Conservation (phyloP, 164 flowering plant genomes). For the Echeveria elegans region DNA sequence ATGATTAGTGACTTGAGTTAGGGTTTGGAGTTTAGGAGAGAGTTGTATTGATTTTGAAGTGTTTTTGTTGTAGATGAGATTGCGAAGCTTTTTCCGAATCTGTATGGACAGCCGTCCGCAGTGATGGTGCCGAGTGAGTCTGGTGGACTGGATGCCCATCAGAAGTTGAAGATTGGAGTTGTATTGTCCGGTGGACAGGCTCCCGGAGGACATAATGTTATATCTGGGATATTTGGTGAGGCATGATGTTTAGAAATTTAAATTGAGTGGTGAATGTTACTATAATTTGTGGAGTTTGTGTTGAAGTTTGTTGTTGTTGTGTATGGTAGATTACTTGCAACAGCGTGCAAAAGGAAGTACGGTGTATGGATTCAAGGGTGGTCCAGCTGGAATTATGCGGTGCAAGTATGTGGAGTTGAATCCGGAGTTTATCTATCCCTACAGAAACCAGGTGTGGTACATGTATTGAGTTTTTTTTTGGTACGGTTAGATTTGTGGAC, state of each 20-base stretch:
- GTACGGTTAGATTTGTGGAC: background rate
- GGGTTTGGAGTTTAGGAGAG: background rate
- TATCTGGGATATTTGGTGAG: slow-evolving; percentile 81
- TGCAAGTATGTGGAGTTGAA: slow-evolving; percentile 72
- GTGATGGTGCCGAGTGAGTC: slow-evolving; percentile 44
- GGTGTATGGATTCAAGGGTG: slow-evolving; percentile 86
- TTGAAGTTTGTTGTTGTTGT: background rate
- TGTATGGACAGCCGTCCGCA: slow-evolving; percentile 87
- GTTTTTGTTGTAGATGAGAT: slow-evolving; percentile 55
- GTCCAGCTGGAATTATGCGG: slow-evolving; percentile 98
- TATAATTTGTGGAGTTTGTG: background rate
- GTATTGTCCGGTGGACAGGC: slow-evolving; percentile 98
- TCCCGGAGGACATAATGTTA: slow-evolving; percentile 99
- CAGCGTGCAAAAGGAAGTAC: slow-evolving; percentile 63
- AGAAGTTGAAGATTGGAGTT: slow-evolving; percentile 81
- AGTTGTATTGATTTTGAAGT: background rate
- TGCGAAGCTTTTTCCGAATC: slow-evolving; percentile 73
- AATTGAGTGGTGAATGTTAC: too few relatives aligned
- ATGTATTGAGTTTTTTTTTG: background rate
- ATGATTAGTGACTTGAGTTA: background rate
- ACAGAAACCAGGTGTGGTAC: slow-evolving; percentile 78
- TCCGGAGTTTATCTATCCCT: slow-evolving; percentile 72
- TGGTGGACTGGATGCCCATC: slow-evolving; percentile 15
- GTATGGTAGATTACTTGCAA: slow-evolving; percentile 76
- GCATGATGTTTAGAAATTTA: background rate